phyloP scores from a whole-genome alignment of 208 protist species.

The Acanthamoeba lenticulata region DNA sequence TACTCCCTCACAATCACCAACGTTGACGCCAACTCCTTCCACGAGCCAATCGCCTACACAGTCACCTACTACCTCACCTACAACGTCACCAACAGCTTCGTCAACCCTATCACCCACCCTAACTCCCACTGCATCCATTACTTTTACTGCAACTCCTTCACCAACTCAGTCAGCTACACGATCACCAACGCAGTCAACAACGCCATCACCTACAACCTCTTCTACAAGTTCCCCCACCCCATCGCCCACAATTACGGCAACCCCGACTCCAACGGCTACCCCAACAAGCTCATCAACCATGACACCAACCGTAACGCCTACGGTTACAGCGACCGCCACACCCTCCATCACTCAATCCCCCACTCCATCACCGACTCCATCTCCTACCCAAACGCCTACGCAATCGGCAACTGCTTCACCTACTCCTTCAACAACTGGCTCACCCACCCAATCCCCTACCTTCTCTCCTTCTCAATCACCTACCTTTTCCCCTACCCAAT shows the following conservation, averaged over 20 bases:
- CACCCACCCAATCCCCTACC: too few relatives aligned
- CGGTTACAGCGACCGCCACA: not conserved
- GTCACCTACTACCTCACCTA: not conserved
- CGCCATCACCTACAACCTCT: not conserved
- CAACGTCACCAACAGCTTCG: not conserved
- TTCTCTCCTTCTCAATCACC: not conserved
- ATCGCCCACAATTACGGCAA: not conserved
- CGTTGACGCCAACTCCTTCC: not conserved
- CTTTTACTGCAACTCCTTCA: not conserved
- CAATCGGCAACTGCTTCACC: too few relatives aligned
- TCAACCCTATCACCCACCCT: not conserved
- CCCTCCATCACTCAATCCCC: not conserved
- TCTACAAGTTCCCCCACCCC: not conserved
- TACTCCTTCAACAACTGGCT: too few relatives aligned
- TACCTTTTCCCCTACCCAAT: not conserved
- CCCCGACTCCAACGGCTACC: not conserved
- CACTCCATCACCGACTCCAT: not conserved
- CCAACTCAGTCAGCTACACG: not conserved
- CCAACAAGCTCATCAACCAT: not conserved
- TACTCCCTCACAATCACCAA: constrained; percentile 5
- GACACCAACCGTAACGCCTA: not conserved
- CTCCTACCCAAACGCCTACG: not conserved
- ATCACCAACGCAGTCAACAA: not conserved
- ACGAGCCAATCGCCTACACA: not conserved
- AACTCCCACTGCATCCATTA: not conserved